phyloP scores from a whole-genome alignment of 805 yeast genomes.

The Saccharomycopsis malanga region DNA sequence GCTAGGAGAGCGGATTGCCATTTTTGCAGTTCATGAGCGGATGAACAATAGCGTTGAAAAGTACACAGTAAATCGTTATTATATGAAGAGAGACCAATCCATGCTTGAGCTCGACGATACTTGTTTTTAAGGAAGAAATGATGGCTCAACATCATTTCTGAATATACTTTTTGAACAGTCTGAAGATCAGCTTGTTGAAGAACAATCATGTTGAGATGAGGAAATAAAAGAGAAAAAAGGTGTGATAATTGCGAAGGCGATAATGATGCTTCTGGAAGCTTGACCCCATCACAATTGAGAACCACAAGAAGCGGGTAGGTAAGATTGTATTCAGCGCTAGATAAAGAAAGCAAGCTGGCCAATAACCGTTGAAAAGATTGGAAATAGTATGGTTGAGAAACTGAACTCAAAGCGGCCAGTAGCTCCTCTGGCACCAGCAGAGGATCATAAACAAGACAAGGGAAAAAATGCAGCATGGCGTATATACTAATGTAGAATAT shows the following conservation, averaged over 20 bases:
- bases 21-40: not conserved
- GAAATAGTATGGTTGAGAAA: not conserved
- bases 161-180: too few relatives aligned
- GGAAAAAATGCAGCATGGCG: not conserved
- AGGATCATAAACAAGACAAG: not conserved
- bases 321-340: slow-evolving; percentile 8
- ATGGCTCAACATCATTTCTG: not conserved
- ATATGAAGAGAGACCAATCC: slow-evolving; percentile 34
- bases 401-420: too few relatives aligned
- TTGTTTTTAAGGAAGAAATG: slow-evolving; percentile 26
- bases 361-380: not conserved
- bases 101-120: slow-evolving; percentile 33
- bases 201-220: slow-evolving; percentile 6
- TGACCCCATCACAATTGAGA: not conserved
- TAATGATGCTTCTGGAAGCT: not conserved
- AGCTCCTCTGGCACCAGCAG: not conserved
- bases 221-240: slow-evolving; percentile 1
- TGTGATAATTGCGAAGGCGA: not conserved
- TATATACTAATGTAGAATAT: too few relatives aligned
- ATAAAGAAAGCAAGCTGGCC: not conserved
- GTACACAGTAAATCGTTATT: slow-evolving; percentile 24
- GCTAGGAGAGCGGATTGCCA: slow-evolving; percentile 4
- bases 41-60: slow-evolving; percentile 22
- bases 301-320: slow-evolving; percentile 12
- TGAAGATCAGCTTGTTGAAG: not conserved